A percentile compares a stretch with the other conserved stretches of the same genome.
phyloP scores from a whole-genome alignment of 345 rosid species.

The Alliaria petiolata region DNA sequence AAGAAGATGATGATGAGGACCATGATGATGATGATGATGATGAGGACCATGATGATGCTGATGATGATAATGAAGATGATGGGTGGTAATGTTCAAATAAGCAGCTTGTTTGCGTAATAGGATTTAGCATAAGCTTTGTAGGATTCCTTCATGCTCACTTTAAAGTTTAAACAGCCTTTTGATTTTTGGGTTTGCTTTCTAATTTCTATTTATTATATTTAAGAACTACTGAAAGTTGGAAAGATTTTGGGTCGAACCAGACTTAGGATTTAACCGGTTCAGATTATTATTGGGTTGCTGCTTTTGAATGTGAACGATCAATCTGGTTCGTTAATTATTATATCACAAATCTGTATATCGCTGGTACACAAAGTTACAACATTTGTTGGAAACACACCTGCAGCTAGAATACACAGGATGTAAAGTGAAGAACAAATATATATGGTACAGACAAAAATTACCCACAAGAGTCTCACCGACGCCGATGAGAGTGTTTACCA shows the following conservation, averaged over 20 bases:
- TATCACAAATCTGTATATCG: neutral
- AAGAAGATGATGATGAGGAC: neutral
- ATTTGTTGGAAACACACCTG: neutral
- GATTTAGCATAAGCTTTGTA: neutral
- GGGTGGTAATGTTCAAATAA: neutral
- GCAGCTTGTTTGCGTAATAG: neutral
- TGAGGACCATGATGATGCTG: neutral
- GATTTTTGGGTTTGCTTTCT: neutral
- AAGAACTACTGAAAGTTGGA: neutral
- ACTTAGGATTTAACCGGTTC: neutral
- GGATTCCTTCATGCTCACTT: neutral
- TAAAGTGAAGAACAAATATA: neutral
- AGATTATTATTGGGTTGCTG: too few species aligned
- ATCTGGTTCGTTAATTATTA: too few species aligned
- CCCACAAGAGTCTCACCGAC: neutral
- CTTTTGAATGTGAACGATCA: too few species aligned
- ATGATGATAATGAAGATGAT: neutral
- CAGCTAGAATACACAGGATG: neutral
- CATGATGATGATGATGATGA: neutral
- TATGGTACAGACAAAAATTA: neutral
- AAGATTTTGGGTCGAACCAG: neutral
- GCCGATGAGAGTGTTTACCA: slow-evolving; percentile 3
- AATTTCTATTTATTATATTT: too few species aligned
- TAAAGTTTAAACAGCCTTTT: neutral
- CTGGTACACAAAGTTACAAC: neutral